These are phyloP conservation scores for Candida tibetensis DNA, from an alignment of 805 yeast species.

Conservation along the genomic window DNA sequence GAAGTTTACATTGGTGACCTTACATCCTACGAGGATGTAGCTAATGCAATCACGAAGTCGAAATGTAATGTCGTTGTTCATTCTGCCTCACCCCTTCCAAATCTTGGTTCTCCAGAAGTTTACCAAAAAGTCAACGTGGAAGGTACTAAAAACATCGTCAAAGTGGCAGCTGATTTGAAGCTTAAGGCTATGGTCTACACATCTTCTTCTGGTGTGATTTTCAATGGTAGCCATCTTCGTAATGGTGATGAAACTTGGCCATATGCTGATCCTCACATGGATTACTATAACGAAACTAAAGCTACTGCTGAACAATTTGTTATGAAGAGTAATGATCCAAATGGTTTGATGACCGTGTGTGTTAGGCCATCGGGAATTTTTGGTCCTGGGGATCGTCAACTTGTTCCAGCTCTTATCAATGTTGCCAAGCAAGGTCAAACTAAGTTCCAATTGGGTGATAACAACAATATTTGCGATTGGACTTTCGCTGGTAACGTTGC, in stretches of 20 bases:
- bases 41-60: conserved; percentile 54
- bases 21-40: conserved; percentile 69
- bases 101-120: conserved; percentile 64
- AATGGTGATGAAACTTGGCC: conserved; percentile 97
- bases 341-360: conserved; percentile 71
- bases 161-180: conserved; percentile 51
- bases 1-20: conserved; percentile 77
- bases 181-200: conserved; percentile 83
- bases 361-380: conserved; percentile 96
- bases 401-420: conserved; percentile 86
- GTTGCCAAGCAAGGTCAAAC: conserved; percentile 85
- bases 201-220: conserved; percentile 95
- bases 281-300: conserved; percentile 93
- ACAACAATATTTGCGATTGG: conserved; percentile 92
- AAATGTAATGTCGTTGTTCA: conserved; percentile 81
- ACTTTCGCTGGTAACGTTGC: conserved; percentile 99
- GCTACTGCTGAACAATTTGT: conserved; percentile 87
- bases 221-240: conserved; percentile 87
- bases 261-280: conserved; percentile 89
- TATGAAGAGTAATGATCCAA: conserved; percentile 61
- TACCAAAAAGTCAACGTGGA: conserved; percentile 87
- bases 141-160: conserved; percentile 77
- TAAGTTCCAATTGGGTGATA: conserved; percentile 91
- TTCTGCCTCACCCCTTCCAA: conserved; percentile 96
- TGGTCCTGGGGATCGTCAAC: conserved; percentile 97